Evolutionary conservation across 73 alveolate species (phyloP).

Genomic region (Tetrahymena thermophila): DNA sequence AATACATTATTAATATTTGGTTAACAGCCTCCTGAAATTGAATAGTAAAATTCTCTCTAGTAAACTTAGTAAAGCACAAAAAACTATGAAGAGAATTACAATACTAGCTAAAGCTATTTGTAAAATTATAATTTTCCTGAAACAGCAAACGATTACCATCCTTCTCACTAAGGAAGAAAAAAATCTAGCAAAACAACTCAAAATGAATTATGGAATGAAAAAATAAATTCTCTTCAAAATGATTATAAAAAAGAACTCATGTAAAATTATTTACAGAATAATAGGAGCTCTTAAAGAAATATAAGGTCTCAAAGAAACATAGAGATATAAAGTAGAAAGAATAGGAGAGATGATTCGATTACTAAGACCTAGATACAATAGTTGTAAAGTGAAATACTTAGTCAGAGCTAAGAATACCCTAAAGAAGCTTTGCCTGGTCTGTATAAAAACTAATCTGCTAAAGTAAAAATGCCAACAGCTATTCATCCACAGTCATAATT

Average conservation of each 20-base stretch:
- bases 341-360: neutral
- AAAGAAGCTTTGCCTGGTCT: neutral
- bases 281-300: neutral
- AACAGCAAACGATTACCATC: neutral
- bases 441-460: neutral
- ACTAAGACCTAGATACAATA: neutral
- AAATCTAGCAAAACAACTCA: neutral
- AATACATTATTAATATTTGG: neutral
- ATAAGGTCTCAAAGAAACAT: neutral
- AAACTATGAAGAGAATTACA: neutral
- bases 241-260: neutral
- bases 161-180: neutral
- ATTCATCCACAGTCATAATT: neutral
- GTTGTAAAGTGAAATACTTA: neutral
- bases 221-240: neutral
- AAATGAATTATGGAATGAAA: neutral
- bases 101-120: neutral
- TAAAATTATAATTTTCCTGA: neutral
- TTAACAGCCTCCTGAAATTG: neutral
- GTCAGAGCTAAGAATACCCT: neutral
- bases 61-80: neutral
- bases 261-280: neutral
- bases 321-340: neutral
- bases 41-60: neutral
- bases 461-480: neutral